Conservation (phyloP, 768 basidiomycete species). For the Suillus luteus region DNA sequence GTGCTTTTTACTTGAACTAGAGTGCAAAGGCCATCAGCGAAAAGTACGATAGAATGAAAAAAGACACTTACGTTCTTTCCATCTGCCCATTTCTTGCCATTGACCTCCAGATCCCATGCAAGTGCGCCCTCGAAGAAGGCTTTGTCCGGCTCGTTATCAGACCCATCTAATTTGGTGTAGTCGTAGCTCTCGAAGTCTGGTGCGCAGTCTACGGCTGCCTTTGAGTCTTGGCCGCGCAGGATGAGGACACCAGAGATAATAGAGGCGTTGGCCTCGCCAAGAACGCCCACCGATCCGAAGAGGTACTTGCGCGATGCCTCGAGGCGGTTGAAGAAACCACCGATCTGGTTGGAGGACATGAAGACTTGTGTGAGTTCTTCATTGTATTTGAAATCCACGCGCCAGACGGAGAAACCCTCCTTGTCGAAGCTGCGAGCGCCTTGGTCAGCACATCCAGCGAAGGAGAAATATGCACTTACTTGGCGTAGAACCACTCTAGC, state of each 20-base stretch:
- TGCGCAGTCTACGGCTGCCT: slow-evolving; percentile 73
- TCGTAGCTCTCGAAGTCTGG: slow-evolving; percentile 92
- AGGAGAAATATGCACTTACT: slow-evolving; percentile 51
- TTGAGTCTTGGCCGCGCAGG: slow-evolving; percentile 74
- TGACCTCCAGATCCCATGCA: slow-evolving; percentile 90
- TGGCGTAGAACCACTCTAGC: slow-evolving; percentile 95
- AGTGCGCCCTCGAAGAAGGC: slow-evolving; percentile 89
- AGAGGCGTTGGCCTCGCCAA: slow-evolving; percentile 77
- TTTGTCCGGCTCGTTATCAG: slow-evolving; percentile 69
- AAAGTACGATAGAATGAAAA: neutral
- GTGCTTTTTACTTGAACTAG: slow-evolving; percentile 34
- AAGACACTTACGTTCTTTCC: slow-evolving; percentile 76
- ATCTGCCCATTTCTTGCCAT: slow-evolving; percentile 89
- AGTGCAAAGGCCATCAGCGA: slow-evolving; percentile 5
- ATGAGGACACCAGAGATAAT: slow-evolving; percentile 83
- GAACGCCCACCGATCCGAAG: slow-evolving; percentile 91
- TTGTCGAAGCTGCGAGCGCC: slow-evolving; percentile 67
- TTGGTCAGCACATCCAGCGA: slow-evolving; percentile 11
- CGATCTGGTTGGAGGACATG: slow-evolving; percentile 94
- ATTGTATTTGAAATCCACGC: slow-evolving; percentile 97
- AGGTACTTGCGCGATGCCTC: slow-evolving; percentile 97
- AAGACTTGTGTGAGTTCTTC: slow-evolving; percentile 87
- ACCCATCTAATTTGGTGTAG: slow-evolving; percentile 76
- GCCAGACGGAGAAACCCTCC: slow-evolving; percentile 88
- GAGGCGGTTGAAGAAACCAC: slow-evolving; percentile 96